phyloP scores from a whole-genome alignment of 2,329 filamentous ascomycete species.

The Nothopassalora personata region DNA sequence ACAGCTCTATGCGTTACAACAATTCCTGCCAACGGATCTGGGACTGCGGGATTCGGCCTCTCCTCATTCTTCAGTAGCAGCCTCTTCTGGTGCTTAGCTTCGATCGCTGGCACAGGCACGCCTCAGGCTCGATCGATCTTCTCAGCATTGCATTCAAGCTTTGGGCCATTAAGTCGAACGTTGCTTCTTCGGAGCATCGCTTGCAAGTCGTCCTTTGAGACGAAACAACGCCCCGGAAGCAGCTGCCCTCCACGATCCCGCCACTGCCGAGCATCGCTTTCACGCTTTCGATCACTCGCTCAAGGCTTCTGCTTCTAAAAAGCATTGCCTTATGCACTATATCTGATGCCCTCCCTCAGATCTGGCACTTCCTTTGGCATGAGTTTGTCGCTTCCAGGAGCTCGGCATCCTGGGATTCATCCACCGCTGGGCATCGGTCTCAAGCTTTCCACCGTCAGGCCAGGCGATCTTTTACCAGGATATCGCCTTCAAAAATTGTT shows the following conservation, averaged over 20 bases:
- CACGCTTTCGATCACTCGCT: no score
- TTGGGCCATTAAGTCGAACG: background rate
- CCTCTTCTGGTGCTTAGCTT: background rate
- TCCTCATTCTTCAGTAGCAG: background rate
- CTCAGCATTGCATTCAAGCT: background rate
- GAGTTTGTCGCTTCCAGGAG: no score
- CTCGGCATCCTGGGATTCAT: background rate
- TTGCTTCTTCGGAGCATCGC: no score
- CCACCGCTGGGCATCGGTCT: background rate
- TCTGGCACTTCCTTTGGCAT: no score
- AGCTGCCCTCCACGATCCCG: background rate
- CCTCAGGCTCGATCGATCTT: background rate
- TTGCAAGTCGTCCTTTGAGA: background rate
- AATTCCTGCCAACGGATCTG: background rate
- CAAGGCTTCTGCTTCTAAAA: no score
- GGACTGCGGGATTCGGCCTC: background rate
- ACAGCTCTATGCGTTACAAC: background rate
- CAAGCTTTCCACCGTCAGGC: background rate
- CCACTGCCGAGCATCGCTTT: background rate
- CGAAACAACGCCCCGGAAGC: background rate
- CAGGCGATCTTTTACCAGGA: background rate
- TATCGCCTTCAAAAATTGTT: background rate
- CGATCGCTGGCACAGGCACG: background rate
- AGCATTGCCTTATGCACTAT: no score
- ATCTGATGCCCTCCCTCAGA: no score